phyloP scores from a whole-genome alignment of 352 stramenopile genomes.

The Phytopythium litorale region DNA sequence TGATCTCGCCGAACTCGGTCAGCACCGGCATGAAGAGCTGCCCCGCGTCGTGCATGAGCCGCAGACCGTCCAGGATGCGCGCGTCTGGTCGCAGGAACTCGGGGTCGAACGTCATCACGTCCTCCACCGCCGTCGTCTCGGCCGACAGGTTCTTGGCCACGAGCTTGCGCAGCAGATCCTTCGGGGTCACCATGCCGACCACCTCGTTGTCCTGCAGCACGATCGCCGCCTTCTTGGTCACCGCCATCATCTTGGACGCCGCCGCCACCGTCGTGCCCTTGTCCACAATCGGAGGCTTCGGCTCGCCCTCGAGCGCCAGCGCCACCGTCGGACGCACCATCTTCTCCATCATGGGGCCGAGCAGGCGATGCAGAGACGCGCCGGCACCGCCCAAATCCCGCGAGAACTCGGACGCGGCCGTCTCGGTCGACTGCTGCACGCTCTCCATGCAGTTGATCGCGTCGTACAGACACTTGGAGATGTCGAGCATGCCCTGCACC shows the following conservation, averaged over 20 bases:
- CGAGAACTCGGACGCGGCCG: constrained; percentile 74
- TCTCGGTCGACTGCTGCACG: constrained; percentile 82
- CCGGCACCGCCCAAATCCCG: constrained; percentile 56
- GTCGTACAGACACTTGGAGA: constrained; percentile 88
- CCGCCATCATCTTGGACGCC: constrained; percentile 83
- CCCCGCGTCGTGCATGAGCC: constrained; percentile 79
- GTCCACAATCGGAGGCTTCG: constrained; percentile 74
- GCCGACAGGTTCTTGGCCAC: constrained; percentile 78
- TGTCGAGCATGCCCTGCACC: constrained; percentile 85
- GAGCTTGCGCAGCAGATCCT: constrained; percentile 83
- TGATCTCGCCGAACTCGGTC: constrained; percentile 70
- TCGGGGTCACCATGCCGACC: constrained; percentile 82
- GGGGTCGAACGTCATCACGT: constrained; percentile 85
- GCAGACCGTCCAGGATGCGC: constrained; percentile 82
- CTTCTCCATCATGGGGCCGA: constrained; percentile 88
- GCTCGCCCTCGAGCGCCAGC: constrained; percentile 74
- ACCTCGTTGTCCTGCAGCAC: constrained; percentile 71
- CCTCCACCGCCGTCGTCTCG: constrained; percentile 69
- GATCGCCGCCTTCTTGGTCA: constrained; percentile 82
- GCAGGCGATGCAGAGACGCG: constrained; percentile 64
- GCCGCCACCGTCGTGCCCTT: constrained; percentile 63
- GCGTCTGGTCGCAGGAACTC: constrained; percentile 70
- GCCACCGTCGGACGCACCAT: constrained; percentile 86
- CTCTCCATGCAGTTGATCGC: constrained; percentile 86
- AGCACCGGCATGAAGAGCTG: constrained; percentile 86